Conservation (phyloP, 495 filamentous ascomycete species). For the Cryomyces minteri region DNA sequence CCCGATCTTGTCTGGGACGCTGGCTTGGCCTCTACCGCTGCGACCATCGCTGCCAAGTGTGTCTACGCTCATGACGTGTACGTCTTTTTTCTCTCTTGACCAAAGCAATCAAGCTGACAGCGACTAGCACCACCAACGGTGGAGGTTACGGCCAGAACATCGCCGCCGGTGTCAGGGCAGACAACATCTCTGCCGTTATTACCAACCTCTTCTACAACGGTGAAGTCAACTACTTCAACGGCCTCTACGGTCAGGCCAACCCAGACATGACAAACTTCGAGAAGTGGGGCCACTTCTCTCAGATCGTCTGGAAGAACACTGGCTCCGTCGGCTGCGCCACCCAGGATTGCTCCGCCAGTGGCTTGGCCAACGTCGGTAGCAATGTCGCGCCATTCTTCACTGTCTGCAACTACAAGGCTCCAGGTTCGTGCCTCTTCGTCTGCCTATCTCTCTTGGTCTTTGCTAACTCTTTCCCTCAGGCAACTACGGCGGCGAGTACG, state of each 20-base stretch:
- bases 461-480: conserved; percentile 23
- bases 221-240: conserved; percentile 37
- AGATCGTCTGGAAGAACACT: conserved; percentile 69
- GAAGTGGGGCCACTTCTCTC: conserved; percentile 72
- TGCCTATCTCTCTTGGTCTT: not conserved
- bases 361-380: conserved; percentile 27
- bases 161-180: conserved; percentile 26
- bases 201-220: conserved; percentile 72
- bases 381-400: conserved; percentile 42
- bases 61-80: conserved; percentile 61
- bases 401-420: conserved; percentile 76
- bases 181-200: conserved; percentile 42
- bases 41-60: conserved; percentile 32
- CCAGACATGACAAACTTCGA: conserved; percentile 43
- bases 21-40: conserved; percentile 42
- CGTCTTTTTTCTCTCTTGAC: conserved; percentile 16
- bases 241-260: conserved; percentile 25
- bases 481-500: conserved; percentile 50
- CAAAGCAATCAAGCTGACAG: conserved; percentile 1
- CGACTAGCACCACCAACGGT: conserved; percentile 21
- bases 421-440: conserved; percentile 27
- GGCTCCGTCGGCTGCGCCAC: conserved; percentile 57
- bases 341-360: conserved; percentile 28
- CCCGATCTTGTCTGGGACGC: conserved; percentile 41
- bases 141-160: conserved; percentile 79